Evolutionary conservation across 164 flowering plant genomes (phyloP).

Genomic region (Houttuynia cordata): DNA sequence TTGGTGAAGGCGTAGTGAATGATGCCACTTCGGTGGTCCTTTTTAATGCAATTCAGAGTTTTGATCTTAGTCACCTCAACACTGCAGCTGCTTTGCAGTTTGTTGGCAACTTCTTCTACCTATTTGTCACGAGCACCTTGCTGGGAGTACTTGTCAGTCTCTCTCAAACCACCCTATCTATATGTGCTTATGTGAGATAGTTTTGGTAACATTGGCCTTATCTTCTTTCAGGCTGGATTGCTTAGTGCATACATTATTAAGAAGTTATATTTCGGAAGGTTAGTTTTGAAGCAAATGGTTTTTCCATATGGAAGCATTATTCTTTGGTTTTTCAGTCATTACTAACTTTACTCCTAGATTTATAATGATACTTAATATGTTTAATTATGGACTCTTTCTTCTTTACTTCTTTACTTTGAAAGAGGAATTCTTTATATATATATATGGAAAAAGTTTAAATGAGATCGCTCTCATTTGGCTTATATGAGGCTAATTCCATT

Average conservation of each 20-base stretch:
- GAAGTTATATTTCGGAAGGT: slow-evolving; percentile 44
- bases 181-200: no score
- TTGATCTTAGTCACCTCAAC: slow-evolving; percentile 57
- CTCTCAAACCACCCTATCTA: background rate
- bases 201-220: background rate
- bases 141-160: slow-evolving; percentile 65
- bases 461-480: no score
- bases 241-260: slow-evolving; percentile 78
- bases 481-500: no score
- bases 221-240: slow-evolving; percentile 61
- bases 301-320: no score
- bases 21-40: slow-evolving; percentile 97
- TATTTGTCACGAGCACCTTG: slow-evolving; percentile 62
- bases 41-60: slow-evolving; percentile 82
- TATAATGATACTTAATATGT: background rate
- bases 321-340: background rate
- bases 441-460: no score
- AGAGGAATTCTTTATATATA: no score
- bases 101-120: slow-evolving; percentile 56
- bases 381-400: background rate
- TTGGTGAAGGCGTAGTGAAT: slow-evolving; percentile 96
- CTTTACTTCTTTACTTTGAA: no score
- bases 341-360: background rate
- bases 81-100: slow-evolving; percentile 39
- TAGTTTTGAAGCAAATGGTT: background rate